Evolutionary conservation across 1,284 basidiomycete genomes (phyloP).

Genomic region (Mixia osmundae): DNA sequence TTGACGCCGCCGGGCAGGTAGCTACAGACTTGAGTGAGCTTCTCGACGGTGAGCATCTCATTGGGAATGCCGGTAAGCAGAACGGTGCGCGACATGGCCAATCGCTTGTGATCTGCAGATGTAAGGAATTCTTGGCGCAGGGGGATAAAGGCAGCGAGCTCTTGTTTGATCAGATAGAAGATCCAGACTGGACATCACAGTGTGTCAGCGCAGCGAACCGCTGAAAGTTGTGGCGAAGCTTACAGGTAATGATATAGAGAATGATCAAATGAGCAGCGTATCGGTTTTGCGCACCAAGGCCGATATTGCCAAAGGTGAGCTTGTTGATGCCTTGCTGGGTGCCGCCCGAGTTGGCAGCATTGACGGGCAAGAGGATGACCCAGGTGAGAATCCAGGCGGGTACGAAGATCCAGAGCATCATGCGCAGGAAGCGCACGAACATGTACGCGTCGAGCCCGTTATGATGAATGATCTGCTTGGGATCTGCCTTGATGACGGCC

Average conservation of each 20-base stretch:
- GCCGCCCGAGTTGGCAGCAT: slow-evolving; percentile 27
- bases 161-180: slow-evolving; percentile 50
- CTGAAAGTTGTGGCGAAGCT: slow-evolving; percentile 17
- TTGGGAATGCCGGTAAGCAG: slow-evolving; percentile 72
- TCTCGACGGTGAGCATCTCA: slow-evolving; percentile 42
- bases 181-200: slow-evolving; percentile 45
- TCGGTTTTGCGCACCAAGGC: slow-evolving; percentile 29
- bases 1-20: slow-evolving; percentile 62
- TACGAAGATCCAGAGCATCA: slow-evolving; percentile 48
- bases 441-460: slow-evolving; percentile 90
- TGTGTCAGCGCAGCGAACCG: not conserved
- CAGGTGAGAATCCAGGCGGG: slow-evolving; percentile 42
- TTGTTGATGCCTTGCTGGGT: slow-evolving; percentile 38
- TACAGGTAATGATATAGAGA: slow-evolving; percentile 48
- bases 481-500: slow-evolving; percentile 19
- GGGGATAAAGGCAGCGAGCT: slow-evolving; percentile 57
- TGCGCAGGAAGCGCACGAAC: slow-evolving; percentile 65
- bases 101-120: slow-evolving; percentile 31
- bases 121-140: slow-evolving; percentile 58
- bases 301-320: slow-evolving; percentile 50
- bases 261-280: slow-evolving; percentile 53
- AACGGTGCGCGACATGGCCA: slow-evolving; percentile 64
- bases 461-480: slow-evolving; percentile 18
- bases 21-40: slow-evolving; percentile 37
- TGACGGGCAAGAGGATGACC: slow-evolving; percentile 30